Base-by-base conservation (phyloP, 2,329 filamentous ascomycete species). In the Exophiala alcalophila region DNA sequence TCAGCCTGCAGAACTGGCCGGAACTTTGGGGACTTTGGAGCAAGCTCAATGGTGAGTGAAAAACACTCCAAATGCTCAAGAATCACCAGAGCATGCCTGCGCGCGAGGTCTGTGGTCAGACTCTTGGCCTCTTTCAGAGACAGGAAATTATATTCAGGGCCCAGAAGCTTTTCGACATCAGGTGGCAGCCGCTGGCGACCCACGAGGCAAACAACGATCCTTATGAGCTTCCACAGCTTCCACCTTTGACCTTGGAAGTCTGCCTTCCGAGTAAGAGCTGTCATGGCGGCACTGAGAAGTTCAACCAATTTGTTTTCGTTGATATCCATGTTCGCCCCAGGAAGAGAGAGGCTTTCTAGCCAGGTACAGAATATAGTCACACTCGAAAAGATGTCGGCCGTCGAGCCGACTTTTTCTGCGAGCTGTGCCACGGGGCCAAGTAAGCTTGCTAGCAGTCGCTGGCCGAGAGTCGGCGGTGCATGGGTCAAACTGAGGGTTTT, bases 201-300 rank as follows among this genome's bases (percentile, higher is more conserved):
- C 18, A 34, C 11, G 2, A 4, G n/a, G 12, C 38, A 26, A 4
- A 48, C 8, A 10, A 53, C 34, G 5, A 33, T 16, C 10, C 42
- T 38, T 11, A 44, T 14, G 14, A 55, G 31, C 16, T 36, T 51
- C 52, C 52, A 52, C 15, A 56, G 26, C 23, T 45, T 47, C 54
- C 54, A 55, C 7, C 52, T 39, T 31, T 55, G 52, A 11, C 42
- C 47, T 38, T 53, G 52, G 25, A 48, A 53, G 29, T 56, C 52
- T 15, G 47, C 46, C 18, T 38, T 44, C 26, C 40, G 42, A 24
- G 37, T 29, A 28, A 56, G 24, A 19, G 44, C 50, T 12, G 26
- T 29, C 16, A 39, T 30, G 11, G 38, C 14, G 10, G 25, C 35
- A 7, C 36, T 25, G 4, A 43, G 24, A 9, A 53, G 35, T 6